Conservation (phyloP, 2,329 filamentous ascomycete genomes). For the Beauveria pseudobassiana region DNA sequence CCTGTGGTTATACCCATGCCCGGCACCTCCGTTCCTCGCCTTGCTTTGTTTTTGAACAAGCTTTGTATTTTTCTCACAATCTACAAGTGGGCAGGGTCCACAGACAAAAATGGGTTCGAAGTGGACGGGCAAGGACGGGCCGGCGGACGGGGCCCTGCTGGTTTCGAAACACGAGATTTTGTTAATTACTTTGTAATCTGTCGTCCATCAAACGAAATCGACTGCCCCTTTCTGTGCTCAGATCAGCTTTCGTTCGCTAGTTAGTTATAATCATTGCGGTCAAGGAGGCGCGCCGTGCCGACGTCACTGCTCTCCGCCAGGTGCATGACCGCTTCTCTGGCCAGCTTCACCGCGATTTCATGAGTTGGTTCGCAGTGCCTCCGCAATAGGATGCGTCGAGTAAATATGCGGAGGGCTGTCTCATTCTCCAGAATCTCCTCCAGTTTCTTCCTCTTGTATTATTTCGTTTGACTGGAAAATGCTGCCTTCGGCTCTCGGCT, state of each 20-base stretch:
- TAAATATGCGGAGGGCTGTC: no score
- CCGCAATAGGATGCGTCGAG: no score
- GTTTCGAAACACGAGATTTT: constrained; percentile 7
- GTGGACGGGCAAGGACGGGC: no score
- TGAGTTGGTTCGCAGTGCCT: no score
- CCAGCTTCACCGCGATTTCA: no score
- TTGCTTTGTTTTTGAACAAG: not conserved
- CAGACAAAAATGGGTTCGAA: not conserved
- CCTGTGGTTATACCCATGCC: not conserved
- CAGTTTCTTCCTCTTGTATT: not conserved
- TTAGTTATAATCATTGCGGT: no score
- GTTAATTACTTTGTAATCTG: no score
- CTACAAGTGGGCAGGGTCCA: not conserved
- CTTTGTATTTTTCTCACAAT: not conserved
- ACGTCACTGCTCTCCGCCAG: no score
- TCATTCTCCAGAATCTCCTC: not conserved
- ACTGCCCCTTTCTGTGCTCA: not conserved
- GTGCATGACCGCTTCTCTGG: no score
- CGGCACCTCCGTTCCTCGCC: not conserved
- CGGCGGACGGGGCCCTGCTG: not conserved
- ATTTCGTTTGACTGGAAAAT: not conserved
- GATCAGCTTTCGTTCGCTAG: not conserved
- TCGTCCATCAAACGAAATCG: not conserved
- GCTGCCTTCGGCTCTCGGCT: not conserved
- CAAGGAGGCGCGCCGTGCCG: no score